phyloP scores from a whole-genome alignment of 225 moss, liverwort and hornwort genomes.

The Physcomitrellopsis africana region DNA sequence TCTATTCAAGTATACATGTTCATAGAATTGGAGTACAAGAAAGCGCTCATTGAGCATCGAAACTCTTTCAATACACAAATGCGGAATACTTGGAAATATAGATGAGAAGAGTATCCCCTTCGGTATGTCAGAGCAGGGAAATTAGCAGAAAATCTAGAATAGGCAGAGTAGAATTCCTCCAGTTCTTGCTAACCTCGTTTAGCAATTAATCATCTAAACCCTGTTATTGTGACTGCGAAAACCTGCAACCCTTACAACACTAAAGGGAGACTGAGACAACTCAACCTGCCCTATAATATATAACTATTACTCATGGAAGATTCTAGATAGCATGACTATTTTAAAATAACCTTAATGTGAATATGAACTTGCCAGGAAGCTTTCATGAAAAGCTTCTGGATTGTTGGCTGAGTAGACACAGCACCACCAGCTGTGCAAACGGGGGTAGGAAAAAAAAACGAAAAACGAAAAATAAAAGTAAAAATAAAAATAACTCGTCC shows the following conservation, averaged over 20 bases:
- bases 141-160: background rate
- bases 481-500: background rate
- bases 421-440: background rate
- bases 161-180: slow-evolving; percentile 1
- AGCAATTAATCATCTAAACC: background rate
- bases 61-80: background rate
- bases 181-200: slow-evolving; percentile 4
- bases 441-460: too few species aligned
- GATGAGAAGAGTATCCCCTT: background rate
- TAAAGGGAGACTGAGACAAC: background rate
- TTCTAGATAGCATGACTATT: background rate
- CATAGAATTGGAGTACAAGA: background rate
- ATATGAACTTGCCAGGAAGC: background rate
- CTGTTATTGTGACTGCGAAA: background rate
- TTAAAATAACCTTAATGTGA: background rate
- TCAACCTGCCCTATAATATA: background rate
- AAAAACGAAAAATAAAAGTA: background rate
- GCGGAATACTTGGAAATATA: background rate
- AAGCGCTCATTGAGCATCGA: slow-evolving; percentile 1
- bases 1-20: background rate
- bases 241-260: slow-evolving; percentile 6
- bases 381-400: slow-evolving; percentile 10
- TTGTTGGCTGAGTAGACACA: background rate
- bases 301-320: background rate
- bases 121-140: background rate